Evolutionary conservation across 2,329 filamentous ascomycete genomes (phyloP).

Genomic region (Xylariaceae sp.): DNA sequence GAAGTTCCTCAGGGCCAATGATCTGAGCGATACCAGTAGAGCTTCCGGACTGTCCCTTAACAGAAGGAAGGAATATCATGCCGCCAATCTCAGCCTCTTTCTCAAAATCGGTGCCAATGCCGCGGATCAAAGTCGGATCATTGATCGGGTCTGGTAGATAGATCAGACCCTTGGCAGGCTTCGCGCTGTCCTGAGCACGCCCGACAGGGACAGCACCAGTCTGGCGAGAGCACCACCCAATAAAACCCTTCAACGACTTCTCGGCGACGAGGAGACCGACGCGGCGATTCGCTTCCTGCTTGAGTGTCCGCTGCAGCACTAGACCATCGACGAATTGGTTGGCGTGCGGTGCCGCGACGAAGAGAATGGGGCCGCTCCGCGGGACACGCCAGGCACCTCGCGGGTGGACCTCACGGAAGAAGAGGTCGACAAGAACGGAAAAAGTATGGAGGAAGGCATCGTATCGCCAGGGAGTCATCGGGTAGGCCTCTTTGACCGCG

Average conservation of each 20-base stretch:
- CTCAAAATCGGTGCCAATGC: conserved; percentile 78
- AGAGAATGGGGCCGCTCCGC: conserved; percentile 79
- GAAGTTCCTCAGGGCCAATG: conserved; percentile 70
- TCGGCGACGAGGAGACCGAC: conserved; percentile 91
- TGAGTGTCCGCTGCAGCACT: conserved; percentile 84
- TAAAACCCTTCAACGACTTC: conserved; percentile 91
- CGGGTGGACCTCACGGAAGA: conserved; percentile 96
- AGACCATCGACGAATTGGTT: conserved; percentile 97
- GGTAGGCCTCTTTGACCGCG: conserved; percentile 52
- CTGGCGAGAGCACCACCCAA: conserved; percentile 78
- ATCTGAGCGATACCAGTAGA: conserved; percentile 83
- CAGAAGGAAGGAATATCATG: conserved; percentile 78
- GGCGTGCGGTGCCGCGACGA: conserved; percentile 93
- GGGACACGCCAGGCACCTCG: conserved; percentile 94
- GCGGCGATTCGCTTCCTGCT: conserved; percentile 78
- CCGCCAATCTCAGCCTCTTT: conserved; percentile 71
- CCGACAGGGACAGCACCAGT: conserved; percentile 91
- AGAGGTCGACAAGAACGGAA: conserved; percentile 83
- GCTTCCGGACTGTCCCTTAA: conserved; percentile 69
- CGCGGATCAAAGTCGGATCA: conserved; percentile 73
- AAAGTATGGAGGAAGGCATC: conserved; percentile 73
- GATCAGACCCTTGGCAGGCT: conserved; percentile 69
- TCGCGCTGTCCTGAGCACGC: conserved; percentile 83
- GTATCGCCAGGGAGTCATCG: conserved; percentile 70
- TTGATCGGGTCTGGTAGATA: conserved; percentile 85